Base-by-base conservation (phyloP, 164 flowering plant genomes). In the Vitis rupestris region DNA sequence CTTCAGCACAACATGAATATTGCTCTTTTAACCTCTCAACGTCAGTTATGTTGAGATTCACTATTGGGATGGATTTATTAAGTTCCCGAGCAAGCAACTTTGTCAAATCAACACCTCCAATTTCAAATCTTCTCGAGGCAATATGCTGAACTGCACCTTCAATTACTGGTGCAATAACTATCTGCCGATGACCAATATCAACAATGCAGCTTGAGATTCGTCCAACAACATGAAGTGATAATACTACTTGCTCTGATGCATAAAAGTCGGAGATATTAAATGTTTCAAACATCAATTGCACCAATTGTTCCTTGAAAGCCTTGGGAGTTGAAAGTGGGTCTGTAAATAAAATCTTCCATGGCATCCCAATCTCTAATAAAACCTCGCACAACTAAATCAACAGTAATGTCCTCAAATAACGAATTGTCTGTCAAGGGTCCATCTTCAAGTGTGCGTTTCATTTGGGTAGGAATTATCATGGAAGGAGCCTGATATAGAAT, bases 91-190 rank as follows among this genome's bases (percentile, higher is more conserved):
- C 87, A 65, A 96, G 84, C 72, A 96, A 82, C 52, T 86, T 87
- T 19, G 98, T 96, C 82, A 96, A 84, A 67, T 96, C 98, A 73
- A 78, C 61, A 65, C 99, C 98, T 50, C 97, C 99, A 63, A 93
- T 80, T 76, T 90, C 97, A 80, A 90, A 85, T 80, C 97, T 89
- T 80, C 88, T 90, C 8, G 97, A 96, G 37, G 98, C 98, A 83
- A 96, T 93, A 77, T 96, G 97, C 75, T 96, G 98, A 84, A 96
- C 99, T 50, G 99, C 99, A 72, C 99, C 99, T 90, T 96, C 99
- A 80, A 82, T 87, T 16, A 96, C 97, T 63, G 99, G 94, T 57
- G 99, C 98, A 80, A 96, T 92, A 90, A 92, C 99, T 70, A 92
- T 90, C 81, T 96, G 93, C 71, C 97, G 98, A 85, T 96, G 97